Evolutionary conservation across 2,329 filamentous ascomycete species (phyloP).

Genomic region (Stylonectria norvegica): DNA sequence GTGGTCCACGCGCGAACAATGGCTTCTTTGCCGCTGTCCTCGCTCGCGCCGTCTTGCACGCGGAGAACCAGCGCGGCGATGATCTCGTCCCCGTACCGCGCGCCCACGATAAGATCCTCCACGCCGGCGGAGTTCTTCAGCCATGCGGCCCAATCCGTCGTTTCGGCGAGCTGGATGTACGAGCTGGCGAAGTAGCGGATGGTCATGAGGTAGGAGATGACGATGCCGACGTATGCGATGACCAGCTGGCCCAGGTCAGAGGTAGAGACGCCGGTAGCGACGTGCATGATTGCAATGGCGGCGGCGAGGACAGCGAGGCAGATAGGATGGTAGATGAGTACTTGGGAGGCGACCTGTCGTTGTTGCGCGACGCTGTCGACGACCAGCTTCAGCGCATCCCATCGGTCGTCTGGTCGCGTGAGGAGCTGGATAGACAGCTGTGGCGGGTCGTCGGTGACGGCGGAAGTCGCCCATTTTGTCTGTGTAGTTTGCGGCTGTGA

Average conservation of each 20-base stretch:
- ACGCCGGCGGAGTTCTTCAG: slow-evolving; percentile 32
- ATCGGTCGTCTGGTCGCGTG: slow-evolving; percentile 53
- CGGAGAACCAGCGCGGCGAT: slow-evolving; percentile 69
- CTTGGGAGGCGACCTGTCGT: slow-evolving; percentile 62
- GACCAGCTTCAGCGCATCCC: slow-evolving; percentile 67
- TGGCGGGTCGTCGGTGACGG: slow-evolving; percentile 42
- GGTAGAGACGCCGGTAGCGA: slow-evolving; percentile 32
- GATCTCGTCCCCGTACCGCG: slow-evolving; percentile 62
- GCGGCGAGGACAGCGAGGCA: slow-evolving; percentile 44
- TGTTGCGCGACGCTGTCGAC: slow-evolving; percentile 82
- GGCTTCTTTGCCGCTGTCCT: slow-evolving; percentile 51
- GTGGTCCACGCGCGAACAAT: slow-evolving; percentile 81
- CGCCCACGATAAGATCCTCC: slow-evolving; percentile 58
- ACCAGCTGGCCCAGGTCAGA: slow-evolving; percentile 52
- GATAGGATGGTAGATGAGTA: slow-evolving; percentile 61
- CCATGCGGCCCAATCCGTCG: slow-evolving; percentile 61
- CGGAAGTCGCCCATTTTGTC: neutral
- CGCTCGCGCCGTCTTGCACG: slow-evolving; percentile 35
- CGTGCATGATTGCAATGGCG: slow-evolving; percentile 40
- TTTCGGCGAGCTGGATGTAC: slow-evolving; percentile 63
- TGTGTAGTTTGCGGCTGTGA: slow-evolving; percentile 8
- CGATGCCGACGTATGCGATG: slow-evolving; percentile 55
- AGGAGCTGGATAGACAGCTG: slow-evolving; percentile 59
- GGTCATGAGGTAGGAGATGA: slow-evolving; percentile 60
- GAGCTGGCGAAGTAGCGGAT: slow-evolving; percentile 58